Evolutionary conservation across 345 rosid genomes (phyloP).

Genomic region (Psidium guajava): DNA sequence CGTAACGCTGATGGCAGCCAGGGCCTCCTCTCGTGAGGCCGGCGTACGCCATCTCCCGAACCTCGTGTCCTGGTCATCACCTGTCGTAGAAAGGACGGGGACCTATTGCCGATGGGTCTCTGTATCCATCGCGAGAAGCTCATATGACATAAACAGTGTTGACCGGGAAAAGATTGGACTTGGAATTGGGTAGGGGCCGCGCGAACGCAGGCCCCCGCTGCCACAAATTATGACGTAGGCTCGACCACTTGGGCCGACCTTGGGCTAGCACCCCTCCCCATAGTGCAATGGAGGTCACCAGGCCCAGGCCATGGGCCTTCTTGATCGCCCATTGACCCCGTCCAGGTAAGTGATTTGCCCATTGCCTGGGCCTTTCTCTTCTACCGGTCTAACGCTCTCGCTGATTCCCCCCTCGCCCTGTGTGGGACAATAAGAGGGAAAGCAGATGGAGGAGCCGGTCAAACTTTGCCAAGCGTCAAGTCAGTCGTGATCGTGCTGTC

Average conservation of each 20-base stretch:
- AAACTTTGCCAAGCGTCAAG: background rate
- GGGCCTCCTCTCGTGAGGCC: no score
- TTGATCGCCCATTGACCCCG: background rate
- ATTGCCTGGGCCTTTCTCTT: fast-evolving
- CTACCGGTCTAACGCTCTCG: fast-evolving
- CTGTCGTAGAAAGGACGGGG: conserved; percentile 10
- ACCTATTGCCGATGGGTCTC: no score
- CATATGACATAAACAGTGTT: no score
- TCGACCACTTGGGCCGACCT: background rate
- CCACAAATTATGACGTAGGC: background rate
- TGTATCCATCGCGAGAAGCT: conserved; percentile 18
- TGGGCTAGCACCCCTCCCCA: background rate
- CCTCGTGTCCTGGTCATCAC: conserved; percentile 10
- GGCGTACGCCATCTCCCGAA: no score
- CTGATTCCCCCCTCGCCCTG: background rate
- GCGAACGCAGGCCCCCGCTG: background rate
- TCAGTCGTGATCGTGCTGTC: no score
- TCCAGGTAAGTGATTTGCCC: background rate
- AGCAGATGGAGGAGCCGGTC: background rate
- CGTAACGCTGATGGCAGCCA: no score
- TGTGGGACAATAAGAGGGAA: background rate
- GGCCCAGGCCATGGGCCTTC: background rate
- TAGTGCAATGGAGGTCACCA: conserved; percentile 12
- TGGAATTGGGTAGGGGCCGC: background rate
- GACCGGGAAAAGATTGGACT: background rate